phyloP scores from a whole-genome alignment of 2,329 filamentous ascomycete species.

The Scorias spongiosa region DNA sequence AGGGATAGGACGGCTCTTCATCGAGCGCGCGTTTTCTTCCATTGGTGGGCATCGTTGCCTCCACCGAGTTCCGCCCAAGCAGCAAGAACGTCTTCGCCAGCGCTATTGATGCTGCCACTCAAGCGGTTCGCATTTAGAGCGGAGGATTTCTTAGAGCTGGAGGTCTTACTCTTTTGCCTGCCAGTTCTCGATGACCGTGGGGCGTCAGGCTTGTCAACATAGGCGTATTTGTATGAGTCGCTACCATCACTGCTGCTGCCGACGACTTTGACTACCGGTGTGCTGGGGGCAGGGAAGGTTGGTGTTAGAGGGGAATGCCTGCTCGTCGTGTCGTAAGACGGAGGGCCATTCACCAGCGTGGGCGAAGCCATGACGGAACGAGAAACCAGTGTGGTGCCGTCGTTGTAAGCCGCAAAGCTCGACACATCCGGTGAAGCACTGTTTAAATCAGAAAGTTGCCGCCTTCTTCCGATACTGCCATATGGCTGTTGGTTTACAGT shows the following conservation, averaged over 20 bases:
- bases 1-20: background rate
- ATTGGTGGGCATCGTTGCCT: background rate
- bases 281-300: background rate
- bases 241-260: background rate
- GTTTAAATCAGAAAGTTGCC: no score
- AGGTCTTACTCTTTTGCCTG: background rate
- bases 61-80: slow-evolving; percentile 33
- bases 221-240: background rate
- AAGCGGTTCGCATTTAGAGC: background rate
- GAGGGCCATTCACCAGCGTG: background rate
- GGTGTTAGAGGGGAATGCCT: background rate
- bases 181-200: background rate
- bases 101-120: slow-evolving; percentile 6
- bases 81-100: slow-evolving; percentile 31
- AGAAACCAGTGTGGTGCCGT: background rate
- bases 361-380: background rate
- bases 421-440: no score
- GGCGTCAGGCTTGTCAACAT: background rate
- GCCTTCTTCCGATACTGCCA: background rate
- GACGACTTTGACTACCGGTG: background rate
- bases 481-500: background rate
- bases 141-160: background rate
- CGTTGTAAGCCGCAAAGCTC: no score
- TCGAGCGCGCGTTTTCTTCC: background rate
- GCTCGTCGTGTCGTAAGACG: background rate